These are phyloP conservation scores for Eurotiales sp. DNA, from an alignment of 2,329 filamentous ascomycete genomes.

Conservation along the genomic window DNA sequence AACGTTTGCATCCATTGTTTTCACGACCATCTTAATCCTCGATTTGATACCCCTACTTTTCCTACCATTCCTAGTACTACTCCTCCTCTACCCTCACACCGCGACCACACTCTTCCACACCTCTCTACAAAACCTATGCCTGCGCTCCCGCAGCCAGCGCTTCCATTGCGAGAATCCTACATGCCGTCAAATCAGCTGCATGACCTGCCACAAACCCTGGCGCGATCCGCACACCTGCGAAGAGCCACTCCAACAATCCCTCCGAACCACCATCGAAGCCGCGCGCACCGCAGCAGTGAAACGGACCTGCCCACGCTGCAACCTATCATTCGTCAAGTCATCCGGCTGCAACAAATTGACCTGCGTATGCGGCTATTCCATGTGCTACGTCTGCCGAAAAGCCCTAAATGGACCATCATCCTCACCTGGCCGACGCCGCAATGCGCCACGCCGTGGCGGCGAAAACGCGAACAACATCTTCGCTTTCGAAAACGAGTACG, in stretches of 20 bases:
- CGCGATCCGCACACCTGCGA: conserved; percentile 85
- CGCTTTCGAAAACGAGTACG: not conserved
- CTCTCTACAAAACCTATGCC: conserved; percentile 64
- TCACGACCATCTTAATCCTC: conserved; percentile 40
- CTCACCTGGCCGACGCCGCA: not conserved
- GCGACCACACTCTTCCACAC: conserved; percentile 51
- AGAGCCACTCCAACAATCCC: conserved; percentile 73
- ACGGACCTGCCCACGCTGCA: conserved; percentile 87
- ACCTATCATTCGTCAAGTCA: conserved; percentile 87
- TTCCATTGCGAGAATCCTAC: conserved; percentile 71
- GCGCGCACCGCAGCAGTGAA: conserved; percentile 93
- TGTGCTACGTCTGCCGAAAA: conserved; percentile 95
- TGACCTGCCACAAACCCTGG: conserved; percentile 79
- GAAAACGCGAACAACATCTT: not conserved
- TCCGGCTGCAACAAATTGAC: conserved; percentile 96
- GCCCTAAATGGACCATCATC: conserved; percentile 40
- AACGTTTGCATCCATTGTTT: conserved; percentile 52
- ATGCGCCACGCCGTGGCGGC: no score
- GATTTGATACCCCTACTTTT: conserved; percentile 43
- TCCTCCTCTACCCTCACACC: conserved; percentile 53
- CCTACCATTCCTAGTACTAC: conserved; percentile 54
- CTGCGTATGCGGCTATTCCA: conserved; percentile 91
- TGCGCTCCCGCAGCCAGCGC: conserved; percentile 67
- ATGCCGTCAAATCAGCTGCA: conserved; percentile 71
- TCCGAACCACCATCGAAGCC: conserved; percentile 85